These are phyloP conservation scores for Colletotrichum neosansevieriae DNA, from an alignment of 2,329 filamentous ascomycete genomes.

Conservation along the genomic window DNA sequence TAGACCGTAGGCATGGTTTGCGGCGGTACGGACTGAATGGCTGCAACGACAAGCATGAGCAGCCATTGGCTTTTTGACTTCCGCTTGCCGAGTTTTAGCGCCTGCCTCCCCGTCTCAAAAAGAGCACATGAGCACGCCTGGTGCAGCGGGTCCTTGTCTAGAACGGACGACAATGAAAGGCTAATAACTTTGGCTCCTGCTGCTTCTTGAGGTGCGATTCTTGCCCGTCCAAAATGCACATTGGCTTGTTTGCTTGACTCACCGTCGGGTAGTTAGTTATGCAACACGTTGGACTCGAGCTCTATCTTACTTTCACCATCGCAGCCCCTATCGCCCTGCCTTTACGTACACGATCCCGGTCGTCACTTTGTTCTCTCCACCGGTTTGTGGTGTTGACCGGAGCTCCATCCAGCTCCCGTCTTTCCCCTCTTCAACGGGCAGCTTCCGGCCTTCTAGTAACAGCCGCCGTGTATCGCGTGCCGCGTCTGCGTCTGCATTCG, in stretches of 20 bases:
- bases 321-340: too few relatives aligned
- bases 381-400: too few relatives aligned
- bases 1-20: background rate
- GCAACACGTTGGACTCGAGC: background rate
- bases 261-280: too few relatives aligned
- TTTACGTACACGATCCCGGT: background rate
- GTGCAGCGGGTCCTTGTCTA: slow-evolving; percentile 51
- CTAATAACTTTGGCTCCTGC: slow-evolving; percentile 33
- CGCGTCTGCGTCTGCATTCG: slow-evolving; percentile 1
- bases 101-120: slow-evolving; percentile 55
- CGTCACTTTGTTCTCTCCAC: background rate
- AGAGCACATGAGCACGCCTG: slow-evolving; percentile 62
- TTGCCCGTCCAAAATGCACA: slow-evolving; percentile 5
- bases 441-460: background rate
- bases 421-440: background rate
- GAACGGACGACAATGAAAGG: slow-evolving; percentile 34
- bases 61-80: slow-evolving; percentile 45
- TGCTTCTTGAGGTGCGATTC: background rate
- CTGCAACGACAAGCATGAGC: slow-evolving; percentile 4
- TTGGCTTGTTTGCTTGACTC: background rate
- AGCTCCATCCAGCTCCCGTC: background rate
- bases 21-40: background rate
- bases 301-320: too few relatives aligned
- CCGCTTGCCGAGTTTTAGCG: slow-evolving; percentile 56
- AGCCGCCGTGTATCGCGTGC: slow-evolving; percentile 2